phyloP scores from a whole-genome alignment of 1,284 basidiomycete species.

The Leccinum subrobustum region DNA sequence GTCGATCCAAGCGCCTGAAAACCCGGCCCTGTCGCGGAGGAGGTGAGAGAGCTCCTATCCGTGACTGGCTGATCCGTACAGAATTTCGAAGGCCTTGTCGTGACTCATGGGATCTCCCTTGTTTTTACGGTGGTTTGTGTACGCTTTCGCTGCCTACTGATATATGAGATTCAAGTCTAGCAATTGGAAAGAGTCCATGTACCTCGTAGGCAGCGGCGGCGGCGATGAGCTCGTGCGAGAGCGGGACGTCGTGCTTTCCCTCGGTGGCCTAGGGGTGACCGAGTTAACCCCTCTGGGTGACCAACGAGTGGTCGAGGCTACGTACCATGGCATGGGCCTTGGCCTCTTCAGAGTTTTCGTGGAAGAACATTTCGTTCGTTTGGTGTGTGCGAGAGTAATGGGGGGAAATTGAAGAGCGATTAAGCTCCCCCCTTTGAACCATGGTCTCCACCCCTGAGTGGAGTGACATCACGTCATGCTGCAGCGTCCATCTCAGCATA shows the following conservation, averaged over 20 bases:
- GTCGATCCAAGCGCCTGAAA: slow-evolving; percentile 31
- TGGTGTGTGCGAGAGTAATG: neutral
- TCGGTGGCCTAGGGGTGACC: slow-evolving; percentile 14
- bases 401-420: neutral
- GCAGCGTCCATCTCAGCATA: neutral
- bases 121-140: slow-evolving; percentile 22
- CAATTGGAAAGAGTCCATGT: neutral
- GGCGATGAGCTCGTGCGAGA: slow-evolving; percentile 29
- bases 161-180: neutral
- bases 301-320: neutral
- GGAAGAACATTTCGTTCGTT: slow-evolving; percentile 22
- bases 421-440: neutral
- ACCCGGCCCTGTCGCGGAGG: slow-evolving; percentile 19
- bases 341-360: slow-evolving; percentile 24
- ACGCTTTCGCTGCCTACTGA: slow-evolving; percentile 30
- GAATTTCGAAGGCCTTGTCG: slow-evolving; percentile 21
- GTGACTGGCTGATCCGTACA: slow-evolving; percentile 17
- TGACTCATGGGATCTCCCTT: slow-evolving; percentile 26
- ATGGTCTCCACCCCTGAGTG: neutral
- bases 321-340: slow-evolving; percentile 19
- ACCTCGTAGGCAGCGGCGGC: slow-evolving; percentile 31
- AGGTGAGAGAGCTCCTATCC: neutral
- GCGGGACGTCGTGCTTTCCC: slow-evolving; percentile 18
- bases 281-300: neutral
- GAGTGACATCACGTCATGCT: neutral